Conservation (phyloP, 176 grass and related monocot genomes). For the Avena eriantha region DNA sequence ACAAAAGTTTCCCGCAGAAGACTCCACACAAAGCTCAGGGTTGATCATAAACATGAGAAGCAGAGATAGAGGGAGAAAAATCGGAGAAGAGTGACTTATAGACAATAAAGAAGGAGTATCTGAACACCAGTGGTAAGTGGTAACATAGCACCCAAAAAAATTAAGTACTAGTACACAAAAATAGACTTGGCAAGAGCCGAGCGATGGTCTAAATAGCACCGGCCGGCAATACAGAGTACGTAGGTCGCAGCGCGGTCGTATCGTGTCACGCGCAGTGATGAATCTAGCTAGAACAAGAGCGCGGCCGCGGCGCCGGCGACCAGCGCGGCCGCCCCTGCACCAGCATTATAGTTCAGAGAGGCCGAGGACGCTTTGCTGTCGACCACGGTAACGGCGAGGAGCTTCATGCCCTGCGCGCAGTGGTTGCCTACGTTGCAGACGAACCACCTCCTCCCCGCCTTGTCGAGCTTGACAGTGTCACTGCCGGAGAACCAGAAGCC, state of each 20-base stretch:
- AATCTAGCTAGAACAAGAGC: not conserved
- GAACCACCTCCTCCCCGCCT: conserved; percentile 42
- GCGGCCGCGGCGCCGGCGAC: not conserved
- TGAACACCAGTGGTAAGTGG: too few species aligned
- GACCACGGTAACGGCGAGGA: conserved; percentile 10
- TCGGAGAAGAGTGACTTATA: too few species aligned
- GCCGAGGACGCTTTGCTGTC: not conserved
- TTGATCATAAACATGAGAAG: too few species aligned
- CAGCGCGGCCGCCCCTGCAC: conserved; percentile 1
- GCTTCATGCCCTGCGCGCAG: conserved; percentile 38
- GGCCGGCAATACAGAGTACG: not conserved
- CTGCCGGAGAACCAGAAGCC: not conserved
- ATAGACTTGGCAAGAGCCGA: too few species aligned
- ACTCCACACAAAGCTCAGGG: too few species aligned
- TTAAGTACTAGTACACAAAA: too few species aligned
- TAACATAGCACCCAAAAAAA: too few species aligned
- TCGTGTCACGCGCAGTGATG: not conserved
- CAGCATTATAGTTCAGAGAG: not conserved
- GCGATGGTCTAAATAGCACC: too few species aligned
- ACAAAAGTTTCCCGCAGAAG: too few species aligned
- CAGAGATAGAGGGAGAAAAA: too few species aligned
- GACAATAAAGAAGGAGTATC: too few species aligned
- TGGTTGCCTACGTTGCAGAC: conserved; percentile 21
- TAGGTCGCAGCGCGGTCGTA: not conserved
- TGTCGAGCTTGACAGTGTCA: conserved; percentile 39